Conservation (phyloP, 2,329 filamentous ascomycete species). For the Penicillium sp. region DNA sequence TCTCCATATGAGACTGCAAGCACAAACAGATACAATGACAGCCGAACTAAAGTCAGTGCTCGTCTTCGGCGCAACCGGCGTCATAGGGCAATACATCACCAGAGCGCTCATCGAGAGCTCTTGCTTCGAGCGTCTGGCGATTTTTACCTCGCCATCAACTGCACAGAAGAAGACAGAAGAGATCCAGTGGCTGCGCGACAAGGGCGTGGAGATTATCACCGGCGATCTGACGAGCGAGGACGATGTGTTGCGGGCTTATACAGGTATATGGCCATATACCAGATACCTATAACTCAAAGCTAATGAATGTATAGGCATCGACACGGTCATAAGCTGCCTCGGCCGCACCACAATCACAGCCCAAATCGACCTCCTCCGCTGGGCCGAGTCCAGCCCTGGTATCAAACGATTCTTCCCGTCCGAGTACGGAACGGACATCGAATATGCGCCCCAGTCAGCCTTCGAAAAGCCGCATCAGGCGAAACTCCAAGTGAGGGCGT, state of each 20-base stretch:
- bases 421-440: slow-evolving; percentile 64
- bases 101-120: slow-evolving; percentile 44
- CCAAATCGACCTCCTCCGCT: slow-evolving; percentile 58
- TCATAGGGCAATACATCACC: slow-evolving; percentile 52
- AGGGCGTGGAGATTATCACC: slow-evolving; percentile 52
- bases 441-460: slow-evolving; percentile 55
- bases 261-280: too few relatives aligned
- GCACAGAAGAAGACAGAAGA: slow-evolving; percentile 44
- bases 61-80: slow-evolving; percentile 51
- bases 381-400: slow-evolving; percentile 52
- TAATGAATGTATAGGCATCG: slow-evolving; percentile 39
- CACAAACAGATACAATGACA: too few relatives aligned
- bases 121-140: slow-evolving; percentile 48
- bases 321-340: slow-evolving; percentile 63
- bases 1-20: neutral
- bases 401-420: slow-evolving; percentile 64
- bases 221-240: slow-evolving; percentile 52
- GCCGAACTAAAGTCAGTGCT: slow-evolving; percentile 29
- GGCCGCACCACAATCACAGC: slow-evolving; percentile 58
- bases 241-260: slow-evolving; percentile 56
- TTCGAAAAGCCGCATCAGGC: slow-evolving; percentile 64
- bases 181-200: slow-evolving; percentile 44
- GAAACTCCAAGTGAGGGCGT: slow-evolving; percentile 64
- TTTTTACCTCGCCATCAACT: slow-evolving; percentile 55
- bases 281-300: too few relatives aligned